These are phyloP conservation scores for Articulospora tetracladia DNA, from an alignment of 495 filamentous ascomycete species.

Conservation along the genomic window DNA sequence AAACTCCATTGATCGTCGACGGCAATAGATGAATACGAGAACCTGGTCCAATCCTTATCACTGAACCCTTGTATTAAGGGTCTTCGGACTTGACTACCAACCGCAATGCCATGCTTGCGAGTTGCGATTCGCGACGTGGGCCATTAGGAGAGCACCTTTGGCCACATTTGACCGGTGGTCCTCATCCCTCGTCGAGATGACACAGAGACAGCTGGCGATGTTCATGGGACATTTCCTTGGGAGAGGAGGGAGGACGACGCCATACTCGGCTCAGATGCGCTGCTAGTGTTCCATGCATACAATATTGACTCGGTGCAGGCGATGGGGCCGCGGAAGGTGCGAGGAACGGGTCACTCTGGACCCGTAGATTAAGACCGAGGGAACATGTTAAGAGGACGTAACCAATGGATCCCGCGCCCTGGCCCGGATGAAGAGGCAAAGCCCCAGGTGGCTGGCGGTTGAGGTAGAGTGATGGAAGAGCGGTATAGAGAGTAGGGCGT, in stretches of 20 bases:
- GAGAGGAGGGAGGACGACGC: neutral
- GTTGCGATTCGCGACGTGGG: neutral
- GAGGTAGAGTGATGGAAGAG: neutral
- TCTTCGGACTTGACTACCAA: neutral
- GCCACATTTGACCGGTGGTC: neutral
- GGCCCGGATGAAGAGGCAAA: neutral
- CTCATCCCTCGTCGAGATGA: neutral
- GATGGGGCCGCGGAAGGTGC: neutral
- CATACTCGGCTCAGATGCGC: neutral
- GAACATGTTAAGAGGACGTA: neutral
- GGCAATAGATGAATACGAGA: neutral
- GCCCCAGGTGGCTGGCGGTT: neutral
- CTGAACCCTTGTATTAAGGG: neutral
- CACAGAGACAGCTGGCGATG: neutral
- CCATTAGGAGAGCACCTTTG: neutral
- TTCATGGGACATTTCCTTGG: neutral
- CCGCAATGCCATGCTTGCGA: neutral
- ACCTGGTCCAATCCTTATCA: neutral
- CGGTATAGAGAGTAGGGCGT: neutral
- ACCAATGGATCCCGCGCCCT: neutral
- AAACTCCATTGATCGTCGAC: neutral
- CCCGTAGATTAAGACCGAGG: neutral
- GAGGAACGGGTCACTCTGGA: neutral
- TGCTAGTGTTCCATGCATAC: neutral
- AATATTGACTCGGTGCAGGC: neutral